phyloP scores from a whole-genome alignment of 345 rosid species.

The Eucalyptus polyanthemos region DNA sequence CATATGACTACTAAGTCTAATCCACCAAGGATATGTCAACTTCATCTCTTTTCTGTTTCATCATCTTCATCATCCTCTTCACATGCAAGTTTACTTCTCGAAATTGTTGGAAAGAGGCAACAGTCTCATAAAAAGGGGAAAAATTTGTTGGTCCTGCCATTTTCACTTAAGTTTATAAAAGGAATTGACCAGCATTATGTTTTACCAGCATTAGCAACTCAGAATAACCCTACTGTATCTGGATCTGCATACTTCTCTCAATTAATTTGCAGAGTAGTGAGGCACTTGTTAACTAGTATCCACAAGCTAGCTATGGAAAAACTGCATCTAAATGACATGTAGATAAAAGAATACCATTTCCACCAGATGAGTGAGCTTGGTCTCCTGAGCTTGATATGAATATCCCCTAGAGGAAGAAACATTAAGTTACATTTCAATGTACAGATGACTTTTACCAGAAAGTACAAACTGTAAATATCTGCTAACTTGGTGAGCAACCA shows the following conservation, averaged over 20 bases:
- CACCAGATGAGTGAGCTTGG: conserved; percentile 82
- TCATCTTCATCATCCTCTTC: neutral
- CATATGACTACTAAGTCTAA: neutral
- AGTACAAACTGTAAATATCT: neutral
- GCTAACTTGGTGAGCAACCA: neutral
- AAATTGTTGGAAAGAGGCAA: neutral
- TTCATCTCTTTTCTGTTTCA: neutral
- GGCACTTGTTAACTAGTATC: neutral
- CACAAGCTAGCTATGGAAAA: neutral
- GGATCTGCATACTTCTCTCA: neutral
- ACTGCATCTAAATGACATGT: neutral
- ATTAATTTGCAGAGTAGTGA: neutral
- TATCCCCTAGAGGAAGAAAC: conserved; percentile 46
- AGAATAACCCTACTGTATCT: neutral
- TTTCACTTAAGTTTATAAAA: neutral
- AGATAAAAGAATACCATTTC: conserved; percentile 57
- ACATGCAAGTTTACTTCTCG: neutral
- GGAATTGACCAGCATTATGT: neutral
- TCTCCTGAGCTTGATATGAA: conserved; percentile 96
- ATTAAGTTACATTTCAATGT: neutral
- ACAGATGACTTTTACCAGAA: neutral
- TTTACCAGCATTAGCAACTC: neutral
- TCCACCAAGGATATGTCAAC: neutral
- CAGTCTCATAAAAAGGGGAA: neutral
- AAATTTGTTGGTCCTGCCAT: neutral